Conservation (phyloP, 495 filamentous ascomycete genomes). For the Talaromyces stipitatus region DNA sequence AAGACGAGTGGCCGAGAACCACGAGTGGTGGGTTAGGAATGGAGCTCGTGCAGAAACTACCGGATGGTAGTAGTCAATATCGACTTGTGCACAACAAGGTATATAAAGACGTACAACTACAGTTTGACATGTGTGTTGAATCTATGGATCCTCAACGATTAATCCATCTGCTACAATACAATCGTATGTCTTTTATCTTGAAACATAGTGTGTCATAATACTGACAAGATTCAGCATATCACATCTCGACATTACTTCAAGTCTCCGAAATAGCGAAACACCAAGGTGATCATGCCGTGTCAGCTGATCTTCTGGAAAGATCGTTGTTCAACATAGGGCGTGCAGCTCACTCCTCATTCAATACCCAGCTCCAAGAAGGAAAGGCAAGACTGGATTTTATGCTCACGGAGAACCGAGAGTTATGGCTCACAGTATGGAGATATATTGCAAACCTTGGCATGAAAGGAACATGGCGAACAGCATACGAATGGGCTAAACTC, state of each 20-base stretch:
- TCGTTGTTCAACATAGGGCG: constrained; percentile 91
- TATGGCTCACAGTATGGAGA: constrained; percentile 84
- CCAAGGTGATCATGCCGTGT: constrained; percentile 73
- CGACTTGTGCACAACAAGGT: constrained; percentile 62
- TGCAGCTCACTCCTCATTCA: constrained; percentile 72
- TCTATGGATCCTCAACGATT: constrained; percentile 72
- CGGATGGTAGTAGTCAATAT: constrained; percentile 45
- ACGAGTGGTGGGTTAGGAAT: constrained; percentile 79
- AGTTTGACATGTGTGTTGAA: constrained; percentile 73
- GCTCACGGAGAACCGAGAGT: constrained; percentile 78
- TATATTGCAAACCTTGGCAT: constrained; percentile 76
- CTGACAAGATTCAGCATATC: constrained; percentile 49
- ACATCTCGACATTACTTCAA: constrained; percentile 87
- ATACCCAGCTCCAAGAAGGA: constrained; percentile 65
- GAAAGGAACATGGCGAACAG: constrained; percentile 90
- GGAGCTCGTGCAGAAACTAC: constrained; percentile 56
- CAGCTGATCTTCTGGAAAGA: constrained; percentile 83
- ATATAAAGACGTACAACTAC: constrained; percentile 70
- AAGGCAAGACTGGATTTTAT: constrained; percentile 71
- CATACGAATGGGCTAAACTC: constrained; percentile 87
- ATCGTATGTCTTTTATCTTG: constrained; percentile 30
- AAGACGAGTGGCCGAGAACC: constrained; percentile 82
- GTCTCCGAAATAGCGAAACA: constrained; percentile 88
- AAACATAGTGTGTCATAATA: background rate
- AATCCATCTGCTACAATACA: constrained; percentile 56